Base-by-base conservation (phyloP, 257 asterid species). In the Osmanthus fragrans region DNA sequence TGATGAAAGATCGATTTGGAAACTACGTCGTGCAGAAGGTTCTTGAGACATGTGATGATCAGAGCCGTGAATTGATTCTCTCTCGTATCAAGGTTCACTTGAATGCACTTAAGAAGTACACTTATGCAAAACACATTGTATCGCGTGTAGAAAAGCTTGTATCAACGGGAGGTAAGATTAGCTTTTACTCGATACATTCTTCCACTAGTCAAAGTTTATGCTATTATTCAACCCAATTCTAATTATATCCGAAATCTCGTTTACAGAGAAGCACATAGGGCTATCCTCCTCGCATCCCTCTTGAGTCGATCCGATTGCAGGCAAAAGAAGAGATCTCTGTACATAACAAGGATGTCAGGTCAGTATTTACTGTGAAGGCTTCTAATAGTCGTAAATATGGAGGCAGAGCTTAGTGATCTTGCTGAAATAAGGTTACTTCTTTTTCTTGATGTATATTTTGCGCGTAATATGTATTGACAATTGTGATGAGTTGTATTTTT, bases 1-100 rank as follows among this genome's bases (percentile, higher is more conserved):
- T 92, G 98, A 94, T 94, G 98, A 94, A 94, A 86, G 97, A 94
- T 76, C 98, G 91, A 29, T 92, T 94, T 33, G 97, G 95, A 23
- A 94, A 94, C 88, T 92, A 90, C 68, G 96, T 94, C 1, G 98
- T 92, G 39, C 97, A 92, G 80, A 94, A 91, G 80, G 93, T 94
- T 29, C 91, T 94, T 1, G 97, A 92, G 86, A 92, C 95, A 1
- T 94, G 97, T 66, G 97, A 94, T 72, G 93, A 88, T 25, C 86
- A 78, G 27, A 90, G 86, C 84, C 90, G 95, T 0, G 94, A 88
- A 82, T 77, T 92, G 45, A 89, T 92, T 72, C 85, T 92, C 70
- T 90, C 97, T 7, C 94, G 97, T 32, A 89, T 94, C 71, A n/a
- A 89, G 86, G 88, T 92, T 77, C 98, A 94, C 85, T 76, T 94